phyloP scores from a whole-genome alignment of 1,139 yeast species.

The Sugiyamaella paludigena region DNA sequence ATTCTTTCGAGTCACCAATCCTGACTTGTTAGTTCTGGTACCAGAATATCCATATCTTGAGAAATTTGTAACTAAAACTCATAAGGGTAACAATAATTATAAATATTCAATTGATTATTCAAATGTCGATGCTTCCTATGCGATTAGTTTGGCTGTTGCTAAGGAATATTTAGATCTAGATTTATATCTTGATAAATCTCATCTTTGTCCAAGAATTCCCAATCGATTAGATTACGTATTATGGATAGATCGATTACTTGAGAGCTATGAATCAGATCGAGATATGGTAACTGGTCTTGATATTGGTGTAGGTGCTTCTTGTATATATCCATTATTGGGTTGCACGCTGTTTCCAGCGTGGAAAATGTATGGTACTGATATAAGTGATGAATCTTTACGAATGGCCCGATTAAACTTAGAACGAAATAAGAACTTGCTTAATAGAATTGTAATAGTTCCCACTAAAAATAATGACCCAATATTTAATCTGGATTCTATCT shows the following conservation, averaged over 20 bases:
- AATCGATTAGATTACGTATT: conserved; percentile 30
- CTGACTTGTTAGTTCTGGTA: conserved; percentile 3
- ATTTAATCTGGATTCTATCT: not conserved
- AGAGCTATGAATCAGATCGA: not conserved
- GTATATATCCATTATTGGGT: conserved; percentile 42
- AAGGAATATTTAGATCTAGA: conserved; percentile 23
- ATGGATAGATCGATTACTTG: conserved; percentile 24
- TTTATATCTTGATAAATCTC: conserved; percentile 21
- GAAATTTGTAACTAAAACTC: not conserved
- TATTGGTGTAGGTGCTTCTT: conserved; percentile 45
- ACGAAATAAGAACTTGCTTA: conserved; percentile 23
- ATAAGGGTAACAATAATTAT: not conserved
- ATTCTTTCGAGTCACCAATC: not conserved
- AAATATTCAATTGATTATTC: conserved; percentile 11
- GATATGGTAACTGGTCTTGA: conserved; percentile 21
- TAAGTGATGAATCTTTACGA: conserved; percentile 35
- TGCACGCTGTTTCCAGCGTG: conserved; percentile 25
- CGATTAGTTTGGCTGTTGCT: conserved; percentile 23
- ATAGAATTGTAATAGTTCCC: conserved; percentile 11
- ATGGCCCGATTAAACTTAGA: conserved; percentile 30
- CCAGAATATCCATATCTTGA: not conserved
- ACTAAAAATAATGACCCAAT: not conserved
- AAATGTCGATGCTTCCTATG: conserved; percentile 19
- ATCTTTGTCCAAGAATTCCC: conserved; percentile 31
- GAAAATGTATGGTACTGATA: conserved; percentile 41